These are phyloP conservation scores for Asterella californica DNA, from an alignment of 225 moss, liverwort and hornwort genomes.

Conservation along the genomic window DNA sequence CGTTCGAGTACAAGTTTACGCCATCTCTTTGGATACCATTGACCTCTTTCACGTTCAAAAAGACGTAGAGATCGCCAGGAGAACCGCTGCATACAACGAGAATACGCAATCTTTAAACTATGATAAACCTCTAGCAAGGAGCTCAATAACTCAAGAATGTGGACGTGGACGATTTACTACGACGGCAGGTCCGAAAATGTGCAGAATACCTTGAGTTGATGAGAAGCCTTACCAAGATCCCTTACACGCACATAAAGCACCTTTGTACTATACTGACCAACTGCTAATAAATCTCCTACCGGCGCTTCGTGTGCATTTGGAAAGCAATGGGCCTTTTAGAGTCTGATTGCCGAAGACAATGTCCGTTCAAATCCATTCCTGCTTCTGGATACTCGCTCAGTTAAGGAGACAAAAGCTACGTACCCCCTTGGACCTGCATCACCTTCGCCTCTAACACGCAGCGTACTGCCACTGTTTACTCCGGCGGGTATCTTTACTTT, in stretches of 20 bases:
- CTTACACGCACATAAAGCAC: background rate
- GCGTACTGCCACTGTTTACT: conserved; percentile 92
- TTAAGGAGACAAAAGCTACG: conserved; percentile 6
- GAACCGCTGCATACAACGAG: conserved; percentile 57
- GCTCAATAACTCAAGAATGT: background rate
- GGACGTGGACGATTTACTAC: background rate
- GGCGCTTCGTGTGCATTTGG: background rate
- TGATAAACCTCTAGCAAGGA: background rate
- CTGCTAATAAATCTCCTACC: background rate
- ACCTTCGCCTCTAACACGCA: conserved; percentile 93
- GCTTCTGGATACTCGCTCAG: background rate
- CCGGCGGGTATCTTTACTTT: conserved; percentile 99
- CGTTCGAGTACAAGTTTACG: conserved; percentile 78
- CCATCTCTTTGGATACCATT: conserved; percentile 90
- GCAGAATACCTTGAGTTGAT: too few species aligned
- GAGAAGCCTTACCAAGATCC: background rate
- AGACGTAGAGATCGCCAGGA: conserved; percentile 90
- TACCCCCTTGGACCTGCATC: conserved; percentile 97
- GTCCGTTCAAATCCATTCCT: background rate
- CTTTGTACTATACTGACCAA: background rate
- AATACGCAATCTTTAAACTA: background rate
- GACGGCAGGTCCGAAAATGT: background rate
- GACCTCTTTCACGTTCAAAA: conserved; percentile 84
- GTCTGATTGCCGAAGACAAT: background rate
- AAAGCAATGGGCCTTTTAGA: background rate